phyloP scores from a whole-genome alignment of 2,329 filamentous ascomycete genomes.

The Rhinocladiella similis region DNA sequence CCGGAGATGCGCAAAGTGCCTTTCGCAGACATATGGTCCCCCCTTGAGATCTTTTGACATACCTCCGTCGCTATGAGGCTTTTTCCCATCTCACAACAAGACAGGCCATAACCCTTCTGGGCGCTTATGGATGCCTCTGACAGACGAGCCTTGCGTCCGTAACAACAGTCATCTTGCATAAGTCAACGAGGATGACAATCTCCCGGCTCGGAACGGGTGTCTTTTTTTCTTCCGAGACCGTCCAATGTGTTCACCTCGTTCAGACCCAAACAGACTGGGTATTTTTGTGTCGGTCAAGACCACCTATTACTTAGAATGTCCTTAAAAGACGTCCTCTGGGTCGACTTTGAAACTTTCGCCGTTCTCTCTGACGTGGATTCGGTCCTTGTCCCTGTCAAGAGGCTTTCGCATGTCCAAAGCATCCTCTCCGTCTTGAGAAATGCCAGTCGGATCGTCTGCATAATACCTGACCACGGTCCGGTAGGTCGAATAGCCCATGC shows the following conservation, averaged over 20 bases:
- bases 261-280: not conserved
- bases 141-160: no score
- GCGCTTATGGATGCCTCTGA: no score
- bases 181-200: not conserved
- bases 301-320: not conserved
- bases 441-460: slow-evolving; percentile 72
- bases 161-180: not conserved
- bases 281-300: not conserved
- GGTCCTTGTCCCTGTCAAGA: slow-evolving; percentile 74
- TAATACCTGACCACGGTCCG: slow-evolving; percentile 90
- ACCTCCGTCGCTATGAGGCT: not conserved
- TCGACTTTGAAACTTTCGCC: slow-evolving; percentile 77
- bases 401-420: slow-evolving; percentile 97
- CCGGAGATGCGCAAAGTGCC: no score
- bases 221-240: not conserved
- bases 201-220: not conserved
- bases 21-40: no score
- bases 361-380: slow-evolving; percentile 74
- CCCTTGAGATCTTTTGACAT: no score
- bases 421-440: slow-evolving; percentile 66
- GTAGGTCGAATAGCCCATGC: slow-evolving; percentile 89
- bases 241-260: not conserved
- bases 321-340: slow-evolving; percentile 74
- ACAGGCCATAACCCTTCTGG: no score
- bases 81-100: not conserved